Evolutionary conservation across 163 green algal species (phyloP), one percentile per base, ranked within the genome.

Genomic region (Volvox carteri): DNA sequence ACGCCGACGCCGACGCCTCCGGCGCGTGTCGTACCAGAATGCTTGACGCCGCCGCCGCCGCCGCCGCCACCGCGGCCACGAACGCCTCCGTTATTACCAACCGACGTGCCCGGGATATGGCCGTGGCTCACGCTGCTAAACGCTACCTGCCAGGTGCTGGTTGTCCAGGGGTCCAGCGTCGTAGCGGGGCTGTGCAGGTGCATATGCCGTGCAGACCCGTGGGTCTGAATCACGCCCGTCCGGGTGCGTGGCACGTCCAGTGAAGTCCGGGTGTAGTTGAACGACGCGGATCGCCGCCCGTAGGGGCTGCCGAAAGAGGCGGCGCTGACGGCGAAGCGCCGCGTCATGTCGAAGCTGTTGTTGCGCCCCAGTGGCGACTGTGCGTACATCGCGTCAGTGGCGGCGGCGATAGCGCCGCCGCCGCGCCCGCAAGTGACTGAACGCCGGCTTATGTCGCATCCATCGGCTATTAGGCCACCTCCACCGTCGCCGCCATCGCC

Each of bases 101-200:
- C 4, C 28, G 11, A 19, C 18, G 35, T 28, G 35, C 68, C 37
- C 25, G 58, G 41, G 41, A 19, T 35, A 4, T 28, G 21, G 41
- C 25, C 41, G n/a, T 79, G 35, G 7, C 67, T 42, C 35, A 79
- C 25, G 41, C 41, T 79, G 41, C 42, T 35, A 28, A 79, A 79
- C 4, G 72, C 72, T 23, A 79, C 72, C 67, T 76, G 67, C 67
- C 67, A 76, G 7, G 67, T 76, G 30, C 67, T 76, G 35, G 67
- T 76, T 30, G 35, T 48, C 67, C 67, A 76, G 4, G 67, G 67
- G 33, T 76, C 67, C 67, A 76, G 18, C 3, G 67, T 76, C 6
- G 8, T 48, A 9, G 67, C 67, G 3, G 67, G 67, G 67, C 67
- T 76, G 14, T 46, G 35, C 23, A 76, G 9, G 30, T 76, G n/a